Base-by-base conservation (phyloP, 1,284 basidiomycete genomes). In the Apiotrichum veenhuisii region DNA sequence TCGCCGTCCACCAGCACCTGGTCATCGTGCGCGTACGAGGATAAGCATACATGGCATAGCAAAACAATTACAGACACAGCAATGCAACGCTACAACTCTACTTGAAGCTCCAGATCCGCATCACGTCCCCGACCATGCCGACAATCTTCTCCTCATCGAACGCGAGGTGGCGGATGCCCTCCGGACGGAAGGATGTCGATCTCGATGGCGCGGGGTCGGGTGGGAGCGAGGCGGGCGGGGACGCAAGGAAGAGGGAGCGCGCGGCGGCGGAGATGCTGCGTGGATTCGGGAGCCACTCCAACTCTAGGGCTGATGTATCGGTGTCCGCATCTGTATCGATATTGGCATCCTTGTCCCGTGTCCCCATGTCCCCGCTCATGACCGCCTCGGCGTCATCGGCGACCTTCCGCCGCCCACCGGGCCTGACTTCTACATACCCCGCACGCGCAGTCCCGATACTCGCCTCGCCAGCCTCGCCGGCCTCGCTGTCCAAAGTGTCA, bases 111-210 rank as follows among this genome's bases (percentile, higher is more conserved):
- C 74, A 76, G 0, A 76, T 70, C 20, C 67, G 67, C 67, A 69
- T 66, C 4, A 61, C 57, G 17, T 68, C 70, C 3, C 55, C 59
- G n/a, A 43, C 66, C 2, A 77, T 55, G 1, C 74, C 73, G 0
- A 76, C 76, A 40, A 77, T 77, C 61, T 71, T 74, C 64, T 77
- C 71, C 61, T 77, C 74, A 42, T 77, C 74, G 55, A 77, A 76
- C 1, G 70, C 70, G 23, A 77, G 54, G 38, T 74, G 67, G 12
- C 64, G 59, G 4, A 65, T 57, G 20, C 54, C 54, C 22, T 25
- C 15, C 23, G n/a, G 33, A 41, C 23, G 33, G 23, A n/a, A n/a
- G n/a, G n/a, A n/a, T n/a, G 44, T 18, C 41, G 17, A 15, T 1
- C 8, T 12, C 37, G 10, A 11, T n/a, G 37, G n/a, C 18, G 34